These are phyloP conservation scores for Pythium phragmitis DNA, from an alignment of 352 stramenopile species.

Conservation along the genomic window DNA sequence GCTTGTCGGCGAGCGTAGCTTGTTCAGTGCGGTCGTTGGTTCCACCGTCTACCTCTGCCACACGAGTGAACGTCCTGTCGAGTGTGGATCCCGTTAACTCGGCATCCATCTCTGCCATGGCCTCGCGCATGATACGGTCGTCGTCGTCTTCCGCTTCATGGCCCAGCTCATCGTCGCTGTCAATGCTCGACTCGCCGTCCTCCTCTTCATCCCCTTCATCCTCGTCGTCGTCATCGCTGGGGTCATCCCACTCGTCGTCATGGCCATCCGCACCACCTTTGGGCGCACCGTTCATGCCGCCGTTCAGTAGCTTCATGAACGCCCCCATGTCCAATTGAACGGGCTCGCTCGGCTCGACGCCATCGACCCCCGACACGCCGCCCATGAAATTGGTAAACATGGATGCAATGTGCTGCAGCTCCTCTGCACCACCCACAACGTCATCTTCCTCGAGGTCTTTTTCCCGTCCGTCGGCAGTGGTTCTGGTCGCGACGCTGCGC, in stretches of 20 bases:
- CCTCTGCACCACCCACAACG: constrained; percentile 44
- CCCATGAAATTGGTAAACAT: constrained; percentile 81
- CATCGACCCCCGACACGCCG: constrained; percentile 58
- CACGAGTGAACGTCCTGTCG: constrained; percentile 51
- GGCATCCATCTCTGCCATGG: constrained; percentile 78
- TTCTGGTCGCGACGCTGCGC: constrained; percentile 16
- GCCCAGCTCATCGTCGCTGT: constrained; percentile 35
- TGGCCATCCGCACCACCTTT: constrained; percentile 7
- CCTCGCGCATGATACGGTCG: constrained; percentile 43
- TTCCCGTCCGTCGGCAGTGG: neutral
- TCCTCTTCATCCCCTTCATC: constrained; percentile 32
- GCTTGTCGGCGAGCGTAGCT: constrained; percentile 30
- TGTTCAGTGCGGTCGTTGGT: neutral
- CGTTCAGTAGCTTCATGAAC: constrained; percentile 67
- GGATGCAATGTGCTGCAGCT: constrained; percentile 63
- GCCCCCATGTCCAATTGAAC: constrained; percentile 69
- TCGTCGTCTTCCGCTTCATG: constrained; percentile 34
- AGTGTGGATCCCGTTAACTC: constrained; percentile 58
- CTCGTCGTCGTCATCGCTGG: constrained; percentile 35
- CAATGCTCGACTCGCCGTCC: constrained; percentile 32
- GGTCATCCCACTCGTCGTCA: constrained; percentile 19
- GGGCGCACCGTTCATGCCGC: constrained; percentile 15
- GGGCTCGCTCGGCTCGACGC: constrained; percentile 51
- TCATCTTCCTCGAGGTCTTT: constrained; percentile 8
- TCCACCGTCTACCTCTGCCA: neutral